Conservation (phyloP, 768 basidiomycete species). For the Crucibulum laeve region DNA sequence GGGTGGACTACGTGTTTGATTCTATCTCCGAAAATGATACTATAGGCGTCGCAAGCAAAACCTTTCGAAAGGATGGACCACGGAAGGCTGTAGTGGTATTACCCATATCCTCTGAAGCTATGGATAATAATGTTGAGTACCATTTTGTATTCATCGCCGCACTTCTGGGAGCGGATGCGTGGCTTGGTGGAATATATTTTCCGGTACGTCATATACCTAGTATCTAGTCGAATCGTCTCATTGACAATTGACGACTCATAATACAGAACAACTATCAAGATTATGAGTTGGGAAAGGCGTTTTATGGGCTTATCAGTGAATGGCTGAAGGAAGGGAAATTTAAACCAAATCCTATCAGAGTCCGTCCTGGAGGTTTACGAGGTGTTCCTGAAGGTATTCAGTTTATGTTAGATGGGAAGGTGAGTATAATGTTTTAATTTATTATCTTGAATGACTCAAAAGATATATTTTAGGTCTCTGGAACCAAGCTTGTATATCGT, state of each 20-base stretch:
- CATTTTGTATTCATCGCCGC: neutral
- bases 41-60: neutral
- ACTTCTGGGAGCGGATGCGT: neutral
- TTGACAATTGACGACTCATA: neutral
- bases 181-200: neutral
- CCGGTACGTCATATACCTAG: neutral
- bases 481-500: neutral
- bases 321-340: neutral
- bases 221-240: neutral
- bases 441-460: neutral
- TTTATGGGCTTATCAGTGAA: neutral
- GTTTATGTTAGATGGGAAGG: neutral
- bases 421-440: neutral
- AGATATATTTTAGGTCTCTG: neutral
- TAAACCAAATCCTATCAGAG: neutral
- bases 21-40: neutral
- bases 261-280: neutral
- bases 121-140: neutral
- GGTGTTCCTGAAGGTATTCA: neutral
- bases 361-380: neutral
- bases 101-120: neutral
- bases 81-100: neutral
- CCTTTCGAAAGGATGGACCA: neutral
- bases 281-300: neutral
- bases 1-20: neutral